Evolutionary conservation across 768 basidiomycete species (phyloP).

Genomic region (Termitomyces sp.): DNA sequence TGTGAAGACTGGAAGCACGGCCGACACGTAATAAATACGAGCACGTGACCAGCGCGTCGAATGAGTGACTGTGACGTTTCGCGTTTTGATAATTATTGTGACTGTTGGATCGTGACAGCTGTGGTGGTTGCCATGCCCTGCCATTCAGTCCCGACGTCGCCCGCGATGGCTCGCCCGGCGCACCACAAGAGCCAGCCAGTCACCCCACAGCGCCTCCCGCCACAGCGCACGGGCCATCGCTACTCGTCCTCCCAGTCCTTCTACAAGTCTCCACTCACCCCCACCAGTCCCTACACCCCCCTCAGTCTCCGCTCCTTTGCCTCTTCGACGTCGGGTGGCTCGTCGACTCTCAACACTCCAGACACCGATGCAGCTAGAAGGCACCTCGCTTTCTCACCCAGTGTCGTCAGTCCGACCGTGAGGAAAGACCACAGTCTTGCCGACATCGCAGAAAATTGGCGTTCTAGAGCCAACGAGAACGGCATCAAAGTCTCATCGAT

Average conservation of each 20-base stretch:
- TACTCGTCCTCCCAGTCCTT: conserved; percentile 38
- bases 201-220: conserved; percentile 60
- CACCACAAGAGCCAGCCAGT: conserved; percentile 43
- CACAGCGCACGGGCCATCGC: conserved; percentile 38
- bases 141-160: conserved; percentile 43
- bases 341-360: conserved; percentile 59
- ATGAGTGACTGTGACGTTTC: conserved; percentile 16
- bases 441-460: conserved; percentile 68
- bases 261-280: conserved; percentile 59
- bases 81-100: conserved; percentile 7
- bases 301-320: conserved; percentile 63
- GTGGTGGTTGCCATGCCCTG: conserved; percentile 20
- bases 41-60: conserved; percentile 17
- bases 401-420: conserved; percentile 25
- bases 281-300: conserved; percentile 67
- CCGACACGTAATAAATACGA: conserved; percentile 6
- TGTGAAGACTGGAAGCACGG: not conserved
- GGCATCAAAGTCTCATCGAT: conserved; percentile 61
- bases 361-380: conserved; percentile 36
- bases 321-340: conserved; percentile 47
- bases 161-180: conserved; percentile 37
- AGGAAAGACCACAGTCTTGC: conserved; percentile 46
- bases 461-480: conserved; percentile 65
- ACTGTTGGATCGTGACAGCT: conserved; percentile 11
- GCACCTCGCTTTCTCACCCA: conserved; percentile 44